A percentile compares a stretch with the other conserved stretches of the same genome.
These are phyloP conservation scores for Lactarius indigo DNA, from an alignment of 768 basidiomycete genomes.

Conservation along the genomic window DNA sequence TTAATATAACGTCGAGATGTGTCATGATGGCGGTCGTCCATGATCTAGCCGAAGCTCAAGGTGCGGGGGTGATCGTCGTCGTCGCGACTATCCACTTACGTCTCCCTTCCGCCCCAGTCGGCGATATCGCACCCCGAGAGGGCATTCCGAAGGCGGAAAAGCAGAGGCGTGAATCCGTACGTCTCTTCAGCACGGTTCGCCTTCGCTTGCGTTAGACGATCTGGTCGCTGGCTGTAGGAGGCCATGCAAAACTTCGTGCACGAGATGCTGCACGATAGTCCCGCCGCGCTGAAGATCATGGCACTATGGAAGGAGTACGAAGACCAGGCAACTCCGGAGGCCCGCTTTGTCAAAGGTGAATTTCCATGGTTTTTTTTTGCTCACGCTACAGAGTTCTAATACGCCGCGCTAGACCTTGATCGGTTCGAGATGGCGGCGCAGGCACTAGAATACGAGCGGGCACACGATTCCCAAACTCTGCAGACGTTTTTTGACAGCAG, in stretches of 20 bases:
- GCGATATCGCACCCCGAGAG: conserved; percentile 90
- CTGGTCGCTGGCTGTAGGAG: conserved; percentile 42
- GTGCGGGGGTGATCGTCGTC: conserved; percentile 35
- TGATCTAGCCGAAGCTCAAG: conserved; percentile 94
- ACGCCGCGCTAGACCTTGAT: conserved; percentile 59
- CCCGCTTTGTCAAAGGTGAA: conserved; percentile 80
- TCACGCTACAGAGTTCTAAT: not conserved
- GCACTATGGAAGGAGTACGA: conserved; percentile 89
- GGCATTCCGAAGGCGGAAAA: conserved; percentile 83
- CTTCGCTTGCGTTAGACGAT: not conserved
- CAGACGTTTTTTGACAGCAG: conserved; percentile 83
- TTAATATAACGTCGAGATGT: conserved; percentile 45
- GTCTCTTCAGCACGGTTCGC: conserved; percentile 22
- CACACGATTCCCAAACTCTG: conserved; percentile 44
- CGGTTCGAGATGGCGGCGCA: conserved; percentile 86
- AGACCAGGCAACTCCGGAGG: conserved; percentile 64
- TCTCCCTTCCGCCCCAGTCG: conserved; percentile 49
- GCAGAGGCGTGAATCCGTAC: conserved; percentile 64
- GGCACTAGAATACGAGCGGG: conserved; percentile 72
- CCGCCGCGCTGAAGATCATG: conserved; percentile 63
- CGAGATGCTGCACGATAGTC: conserved; percentile 80
- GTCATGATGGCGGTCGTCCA: conserved; percentile 91
- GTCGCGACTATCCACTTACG: not conserved
- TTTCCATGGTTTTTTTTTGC: not conserved
- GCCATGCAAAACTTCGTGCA: conserved; percentile 89